These are phyloP conservation scores for Chimonanthus praecox DNA, from an alignment of 164 flowering plant species.

Conservation along the genomic window DNA sequence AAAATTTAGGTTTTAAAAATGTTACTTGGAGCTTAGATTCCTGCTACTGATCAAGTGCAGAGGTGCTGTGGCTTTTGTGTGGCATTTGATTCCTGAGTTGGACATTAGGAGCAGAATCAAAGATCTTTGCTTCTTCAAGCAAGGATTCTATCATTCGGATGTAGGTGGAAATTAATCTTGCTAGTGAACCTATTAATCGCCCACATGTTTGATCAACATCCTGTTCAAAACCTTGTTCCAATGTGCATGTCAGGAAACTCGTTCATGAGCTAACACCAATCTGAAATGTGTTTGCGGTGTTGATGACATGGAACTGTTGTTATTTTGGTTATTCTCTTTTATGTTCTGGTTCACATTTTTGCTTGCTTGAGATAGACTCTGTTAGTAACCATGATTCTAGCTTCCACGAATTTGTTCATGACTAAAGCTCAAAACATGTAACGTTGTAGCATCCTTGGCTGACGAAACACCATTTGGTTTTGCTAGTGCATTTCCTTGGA, in stretches of 20 bases:
- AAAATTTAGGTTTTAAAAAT: too few relatives aligned
- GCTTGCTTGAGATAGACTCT: not conserved
- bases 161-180: not conserved
- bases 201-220: not conserved
- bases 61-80: not conserved
- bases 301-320: not conserved
- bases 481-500: not conserved
- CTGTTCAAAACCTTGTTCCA: not conserved
- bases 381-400: not conserved
- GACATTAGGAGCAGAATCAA: not conserved
- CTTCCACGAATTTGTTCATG: not conserved
- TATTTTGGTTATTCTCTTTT: too few relatives aligned
- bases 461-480: not conserved
- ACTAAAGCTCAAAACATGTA: not conserved
- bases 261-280: not conserved
- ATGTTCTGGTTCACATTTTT: not conserved
- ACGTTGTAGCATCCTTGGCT: not conserved
- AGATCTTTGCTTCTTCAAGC: not conserved
- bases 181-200: not conserved
- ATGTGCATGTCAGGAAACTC: not conserved
- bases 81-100: not conserved
- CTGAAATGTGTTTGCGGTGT: not conserved
- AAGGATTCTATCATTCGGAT: not conserved
- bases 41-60: not conserved
- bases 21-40: not conserved